phyloP scores from a whole-genome alignment of 805 yeast genomes.

The Saccharomycopsis vini region DNA sequence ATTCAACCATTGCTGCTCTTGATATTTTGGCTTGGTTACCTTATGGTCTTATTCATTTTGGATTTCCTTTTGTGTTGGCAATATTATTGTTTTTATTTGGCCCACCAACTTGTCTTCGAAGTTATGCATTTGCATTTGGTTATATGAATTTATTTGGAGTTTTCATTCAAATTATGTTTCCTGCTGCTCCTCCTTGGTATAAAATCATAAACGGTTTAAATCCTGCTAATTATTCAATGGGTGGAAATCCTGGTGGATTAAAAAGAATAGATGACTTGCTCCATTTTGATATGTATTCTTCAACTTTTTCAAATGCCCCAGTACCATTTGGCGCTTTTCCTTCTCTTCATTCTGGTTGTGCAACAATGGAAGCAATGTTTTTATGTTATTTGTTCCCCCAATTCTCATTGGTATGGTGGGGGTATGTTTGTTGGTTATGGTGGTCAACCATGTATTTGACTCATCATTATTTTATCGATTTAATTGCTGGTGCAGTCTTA shows the following conservation, averaged over 20 bases:
- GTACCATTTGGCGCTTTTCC: slow-evolving; percentile 89
- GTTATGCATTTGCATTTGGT: slow-evolving; percentile 90
- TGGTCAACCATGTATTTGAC: slow-evolving; percentile 98
- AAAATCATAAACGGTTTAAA: slow-evolving; percentile 72
- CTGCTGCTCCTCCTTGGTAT: slow-evolving; percentile 98
- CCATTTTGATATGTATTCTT: slow-evolving; percentile 75
- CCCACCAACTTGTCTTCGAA: slow-evolving; percentile 78
- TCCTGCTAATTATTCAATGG: slow-evolving; percentile 86
- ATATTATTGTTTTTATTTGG: slow-evolving; percentile 72
- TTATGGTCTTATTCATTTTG: slow-evolving; percentile 83
- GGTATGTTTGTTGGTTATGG: slow-evolving; percentile 91
- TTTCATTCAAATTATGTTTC: slow-evolving; percentile 68
- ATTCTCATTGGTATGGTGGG: slow-evolving; percentile 52
- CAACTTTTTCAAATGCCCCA: slow-evolving; percentile 75
- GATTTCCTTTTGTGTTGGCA: slow-evolving; percentile 85
- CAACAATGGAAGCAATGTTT: slow-evolving; percentile 88
- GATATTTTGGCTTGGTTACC: slow-evolving; percentile 95
- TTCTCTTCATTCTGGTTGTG: slow-evolving; percentile 87
- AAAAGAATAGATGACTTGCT: slow-evolving; percentile 75
- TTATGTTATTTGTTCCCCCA: slow-evolving; percentile 75
- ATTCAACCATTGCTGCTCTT: slow-evolving; percentile 50
- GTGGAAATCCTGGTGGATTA: slow-evolving; percentile 93
- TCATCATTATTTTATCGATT: slow-evolving; percentile 92
- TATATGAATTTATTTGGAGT: slow-evolving; percentile 89
- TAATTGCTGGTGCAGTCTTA: slow-evolving; percentile 88